Percentiles rank a stretch among this genome's conserved stretches.
Conservation (phyloP, 1,284 basidiomycete genomes). For the Mrakiaceae sp. region DNA sequence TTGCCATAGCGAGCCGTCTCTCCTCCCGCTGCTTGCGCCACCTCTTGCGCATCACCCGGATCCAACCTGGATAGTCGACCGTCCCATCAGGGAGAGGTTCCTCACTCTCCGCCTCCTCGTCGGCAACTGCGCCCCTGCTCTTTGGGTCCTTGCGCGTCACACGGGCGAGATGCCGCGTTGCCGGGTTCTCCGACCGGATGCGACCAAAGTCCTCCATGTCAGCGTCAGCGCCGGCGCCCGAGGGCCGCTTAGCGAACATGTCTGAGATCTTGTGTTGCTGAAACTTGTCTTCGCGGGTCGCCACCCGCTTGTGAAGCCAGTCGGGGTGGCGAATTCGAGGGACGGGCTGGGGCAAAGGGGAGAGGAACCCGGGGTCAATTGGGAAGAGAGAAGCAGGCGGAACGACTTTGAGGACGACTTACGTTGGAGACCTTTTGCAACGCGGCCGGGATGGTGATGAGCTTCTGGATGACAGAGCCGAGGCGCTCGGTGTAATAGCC, state of each 20-base stretch:
- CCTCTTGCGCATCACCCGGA: slow-evolving; percentile 62
- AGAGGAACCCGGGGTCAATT: not conserved
- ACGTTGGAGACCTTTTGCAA: slow-evolving; percentile 89
- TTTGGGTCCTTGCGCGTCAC: slow-evolving; percentile 42
- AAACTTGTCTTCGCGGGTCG: slow-evolving; percentile 85
- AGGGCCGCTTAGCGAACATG: slow-evolving; percentile 59
- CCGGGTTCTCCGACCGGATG: slow-evolving; percentile 21
- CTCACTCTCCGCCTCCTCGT: slow-evolving; percentile 24
- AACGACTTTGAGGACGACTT: not conserved
- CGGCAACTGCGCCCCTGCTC: slow-evolving; percentile 9
- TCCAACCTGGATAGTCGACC: slow-evolving; percentile 64
- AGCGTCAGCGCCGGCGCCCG: slow-evolving; percentile 12
- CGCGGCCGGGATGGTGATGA: slow-evolving; percentile 98
- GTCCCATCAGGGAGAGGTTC: slow-evolving; percentile 46
- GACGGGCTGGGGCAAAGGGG: slow-evolving; percentile 47
- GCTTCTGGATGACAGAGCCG: slow-evolving; percentile 95
- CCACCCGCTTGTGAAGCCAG: slow-evolving; percentile 88
- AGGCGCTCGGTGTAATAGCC: slow-evolving; percentile 96
- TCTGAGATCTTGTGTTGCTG: slow-evolving; percentile 96
- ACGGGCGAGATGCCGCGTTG: slow-evolving; percentile 34
- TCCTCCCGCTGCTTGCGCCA: slow-evolving; percentile 58
- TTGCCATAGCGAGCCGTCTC: slow-evolving; percentile 28
- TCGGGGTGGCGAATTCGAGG: slow-evolving; percentile 93
- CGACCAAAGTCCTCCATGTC: slow-evolving; percentile 60
- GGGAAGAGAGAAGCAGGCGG: not conserved